A percentile compares a stretch with the other conserved stretches of the same genome.
Evolutionary conservation across 2,329 filamentous ascomycete species (phyloP).

Genomic region (Monosporascus sp.): DNA sequence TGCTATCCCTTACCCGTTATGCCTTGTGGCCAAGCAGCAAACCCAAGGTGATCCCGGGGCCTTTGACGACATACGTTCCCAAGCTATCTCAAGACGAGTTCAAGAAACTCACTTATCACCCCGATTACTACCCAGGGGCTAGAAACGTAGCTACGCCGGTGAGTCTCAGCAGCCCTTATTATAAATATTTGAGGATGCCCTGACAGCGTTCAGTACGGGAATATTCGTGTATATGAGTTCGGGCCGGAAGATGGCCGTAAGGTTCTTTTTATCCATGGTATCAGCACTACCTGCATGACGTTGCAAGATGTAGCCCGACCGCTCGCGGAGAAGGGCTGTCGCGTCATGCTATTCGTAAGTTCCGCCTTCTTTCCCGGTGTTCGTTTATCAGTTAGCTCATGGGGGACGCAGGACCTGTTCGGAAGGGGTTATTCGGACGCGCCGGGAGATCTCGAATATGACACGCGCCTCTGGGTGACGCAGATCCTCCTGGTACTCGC

Average conservation of each 20-base stretch:
- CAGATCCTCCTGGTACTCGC: conserved; percentile 67
- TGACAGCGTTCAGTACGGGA: conserved; percentile 53
- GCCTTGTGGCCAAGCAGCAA: conserved; percentile 35
- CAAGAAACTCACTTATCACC: conserved; percentile 49
- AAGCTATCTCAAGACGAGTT: conserved; percentile 31
- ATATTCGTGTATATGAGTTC: conserved; percentile 75
- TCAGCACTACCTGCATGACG: conserved; percentile 75
- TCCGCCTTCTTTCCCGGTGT: conserved; percentile 24
- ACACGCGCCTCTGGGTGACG: conserved; percentile 65
- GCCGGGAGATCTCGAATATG: conserved; percentile 62
- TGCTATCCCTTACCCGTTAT: conserved; percentile 30
- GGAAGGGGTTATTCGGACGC: conserved; percentile 63
- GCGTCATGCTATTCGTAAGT: conserved; percentile 72
- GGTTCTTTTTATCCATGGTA: conserved; percentile 75
- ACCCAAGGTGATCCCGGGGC: conserved; percentile 36
- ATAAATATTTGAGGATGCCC: not conserved
- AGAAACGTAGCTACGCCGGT: conserved; percentile 67
- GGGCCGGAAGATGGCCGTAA: conserved; percentile 69
- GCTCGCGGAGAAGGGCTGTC: conserved; percentile 63
- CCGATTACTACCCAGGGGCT: conserved; percentile 64
- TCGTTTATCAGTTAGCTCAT: not conserved
- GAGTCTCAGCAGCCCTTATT: conserved; percentile 15
- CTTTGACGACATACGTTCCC: conserved; percentile 37
- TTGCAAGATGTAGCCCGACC: conserved; percentile 61
- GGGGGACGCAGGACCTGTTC: conserved; percentile 52